A percentile compares a stretch with the other conserved stretches of the same genome.
Conservation (phyloP, 345 rosid species). For the Linum tenue region DNA sequence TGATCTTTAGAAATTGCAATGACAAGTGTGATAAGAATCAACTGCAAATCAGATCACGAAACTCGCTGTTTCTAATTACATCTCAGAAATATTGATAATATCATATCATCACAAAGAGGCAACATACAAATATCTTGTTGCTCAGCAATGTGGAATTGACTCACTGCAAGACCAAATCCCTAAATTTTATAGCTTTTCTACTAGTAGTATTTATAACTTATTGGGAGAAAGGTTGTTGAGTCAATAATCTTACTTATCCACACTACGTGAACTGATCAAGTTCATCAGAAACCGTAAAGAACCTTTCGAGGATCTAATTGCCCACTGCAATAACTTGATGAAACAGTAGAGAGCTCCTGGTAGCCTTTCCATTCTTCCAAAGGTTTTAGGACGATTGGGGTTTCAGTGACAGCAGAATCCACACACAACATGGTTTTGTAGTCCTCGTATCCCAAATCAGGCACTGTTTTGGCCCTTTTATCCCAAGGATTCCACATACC, state of each 20-base stretch:
- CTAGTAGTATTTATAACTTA: no score
- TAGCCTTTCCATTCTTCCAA: slow-evolving; percentile 82
- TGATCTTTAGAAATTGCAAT: no score
- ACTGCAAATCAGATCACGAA: background rate
- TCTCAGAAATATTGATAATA: slow-evolving; percentile 2
- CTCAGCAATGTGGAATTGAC: slow-evolving; percentile 22
- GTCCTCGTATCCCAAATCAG: slow-evolving; percentile 80
- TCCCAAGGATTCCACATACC: slow-evolving; percentile 98
- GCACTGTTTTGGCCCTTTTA: slow-evolving; percentile 65
- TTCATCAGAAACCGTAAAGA: slow-evolving; percentile 48
- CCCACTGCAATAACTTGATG: slow-evolving; percentile 96
- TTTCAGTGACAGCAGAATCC: slow-evolving; percentile 72
- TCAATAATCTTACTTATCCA: background rate
- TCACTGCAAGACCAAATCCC: background rate
- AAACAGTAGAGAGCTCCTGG: slow-evolving; percentile 80
- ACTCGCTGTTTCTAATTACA: slow-evolving; percentile 9
- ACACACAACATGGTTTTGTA: slow-evolving; percentile 79
- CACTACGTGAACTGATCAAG: background rate
- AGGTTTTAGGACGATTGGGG: slow-evolving; percentile 59
- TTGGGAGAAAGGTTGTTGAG: background rate
- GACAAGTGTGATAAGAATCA: background rate
- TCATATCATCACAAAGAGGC: slow-evolving; percentile 25
- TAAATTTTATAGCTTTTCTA: background rate
- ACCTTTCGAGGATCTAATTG: slow-evolving; percentile 85
- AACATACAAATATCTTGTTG: slow-evolving; percentile 29